Evolutionary conservation across 257 asterid species (phyloP).

Genomic region (Henckelia pumila): DNA sequence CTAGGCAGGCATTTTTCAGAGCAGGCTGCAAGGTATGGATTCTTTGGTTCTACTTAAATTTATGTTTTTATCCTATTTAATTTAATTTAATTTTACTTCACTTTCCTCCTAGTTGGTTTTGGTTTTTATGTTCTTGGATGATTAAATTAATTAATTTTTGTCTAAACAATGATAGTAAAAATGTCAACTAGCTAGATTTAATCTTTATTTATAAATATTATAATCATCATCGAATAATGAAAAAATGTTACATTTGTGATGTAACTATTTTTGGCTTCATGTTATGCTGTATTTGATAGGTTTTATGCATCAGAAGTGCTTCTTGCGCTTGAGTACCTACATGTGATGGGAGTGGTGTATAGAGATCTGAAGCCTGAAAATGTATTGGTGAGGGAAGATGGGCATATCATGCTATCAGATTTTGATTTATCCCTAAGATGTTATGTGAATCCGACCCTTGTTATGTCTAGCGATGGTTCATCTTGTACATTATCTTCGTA

Average conservation of each 20-base stretch:
- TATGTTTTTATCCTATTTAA: neutral
- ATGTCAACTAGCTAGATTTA: neutral
- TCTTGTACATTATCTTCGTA: conserved; percentile 62
- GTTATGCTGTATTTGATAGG: conserved; percentile 35
- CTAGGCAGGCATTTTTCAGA: conserved; percentile 73
- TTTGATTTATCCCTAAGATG: conserved; percentile 84
- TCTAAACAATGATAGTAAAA: neutral
- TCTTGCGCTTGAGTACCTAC: conserved; percentile 85
- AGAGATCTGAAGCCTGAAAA: conserved; percentile 92
- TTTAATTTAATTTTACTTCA: too few relatives aligned
- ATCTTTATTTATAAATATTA: too few relatives aligned
- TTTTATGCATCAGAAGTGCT: conserved; percentile 89
- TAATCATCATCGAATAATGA: neutral
- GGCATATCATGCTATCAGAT: conserved; percentile 92
- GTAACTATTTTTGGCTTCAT: neutral
- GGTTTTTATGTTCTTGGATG: neutral
- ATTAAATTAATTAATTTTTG: too few relatives aligned
- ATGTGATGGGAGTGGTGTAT: conserved; percentile 96
- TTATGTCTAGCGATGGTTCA: conserved; percentile 42
- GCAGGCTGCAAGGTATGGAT: conserved; percentile 77
- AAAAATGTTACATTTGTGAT: too few relatives aligned
- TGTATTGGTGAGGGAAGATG: conserved; percentile 88
- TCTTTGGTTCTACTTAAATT: neutral
- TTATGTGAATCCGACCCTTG: conserved; percentile 70
- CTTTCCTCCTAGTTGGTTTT: too few relatives aligned